Percentiles rank a stretch among this genome's conserved stretches.
Conservation (phyloP, 1,284 basidiomycete species). For the Leccinum subrobustum region DNA sequence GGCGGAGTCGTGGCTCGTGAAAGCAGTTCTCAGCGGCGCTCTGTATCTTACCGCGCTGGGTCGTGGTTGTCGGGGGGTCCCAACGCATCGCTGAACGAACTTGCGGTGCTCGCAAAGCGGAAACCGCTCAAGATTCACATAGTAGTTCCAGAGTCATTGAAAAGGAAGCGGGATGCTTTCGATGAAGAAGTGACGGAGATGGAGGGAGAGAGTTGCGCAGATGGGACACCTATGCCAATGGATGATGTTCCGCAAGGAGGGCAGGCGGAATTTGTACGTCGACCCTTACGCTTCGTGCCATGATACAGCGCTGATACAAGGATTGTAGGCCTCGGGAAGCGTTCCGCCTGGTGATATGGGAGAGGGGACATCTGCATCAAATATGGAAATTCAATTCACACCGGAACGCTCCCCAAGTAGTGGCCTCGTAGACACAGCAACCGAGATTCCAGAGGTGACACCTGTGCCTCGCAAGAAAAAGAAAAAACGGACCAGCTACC, state of each 20-base stretch:
- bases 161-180: conserved; percentile 19
- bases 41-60: background rate
- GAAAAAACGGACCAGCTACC: background rate
- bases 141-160: conserved; percentile 11
- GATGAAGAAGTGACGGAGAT: background rate
- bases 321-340: conserved; percentile 3
- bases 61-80: conserved; percentile 22
- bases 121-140: conserved; percentile 7
- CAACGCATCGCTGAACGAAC: conserved; percentile 21
- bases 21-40: background rate
- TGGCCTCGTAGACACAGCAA: background rate
- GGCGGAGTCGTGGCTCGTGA: background rate
- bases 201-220: background rate
- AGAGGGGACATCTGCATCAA: background rate
- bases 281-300: background rate
- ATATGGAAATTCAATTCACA: background rate
- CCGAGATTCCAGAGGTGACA: background rate
- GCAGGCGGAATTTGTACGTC: conserved; percentile 1
- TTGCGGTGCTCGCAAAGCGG: conserved; percentile 20
- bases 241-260: background rate
- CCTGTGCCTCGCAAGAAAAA: conserved; percentile 1
- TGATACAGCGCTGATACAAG: conserved; percentile 3
- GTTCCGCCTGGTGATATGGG: background rate
- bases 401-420: background rate
- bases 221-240: background rate